Percentiles rank a stretch among this genome's conserved stretches.
phyloP scores from a whole-genome alignment of 2,329 filamentous ascomycete species.

The Alternaria longipes region DNA sequence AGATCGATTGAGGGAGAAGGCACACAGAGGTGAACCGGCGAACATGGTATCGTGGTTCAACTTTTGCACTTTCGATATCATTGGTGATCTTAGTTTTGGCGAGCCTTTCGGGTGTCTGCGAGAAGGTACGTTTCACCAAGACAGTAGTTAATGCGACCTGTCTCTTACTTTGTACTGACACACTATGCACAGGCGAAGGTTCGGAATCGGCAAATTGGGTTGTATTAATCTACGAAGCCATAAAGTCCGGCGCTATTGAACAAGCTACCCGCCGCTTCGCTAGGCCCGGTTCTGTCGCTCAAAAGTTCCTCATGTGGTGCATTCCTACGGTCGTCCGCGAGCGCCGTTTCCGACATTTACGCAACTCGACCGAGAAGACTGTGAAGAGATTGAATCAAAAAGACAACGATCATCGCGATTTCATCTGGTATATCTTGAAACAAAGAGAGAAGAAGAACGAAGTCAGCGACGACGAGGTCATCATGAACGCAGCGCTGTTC shows the following conservation, averaged over 20 bases:
- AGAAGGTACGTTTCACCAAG: slow-evolving; percentile 28
- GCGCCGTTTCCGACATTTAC: slow-evolving; percentile 37
- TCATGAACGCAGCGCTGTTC: slow-evolving; percentile 45
- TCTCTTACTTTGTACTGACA: neutral
- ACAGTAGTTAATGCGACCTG: neutral
- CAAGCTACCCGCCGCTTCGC: slow-evolving; percentile 45
- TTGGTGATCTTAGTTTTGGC: slow-evolving; percentile 45
- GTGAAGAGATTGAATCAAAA: slow-evolving; percentile 36
- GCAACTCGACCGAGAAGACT: slow-evolving; percentile 44
- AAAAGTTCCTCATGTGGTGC: slow-evolving; percentile 42
- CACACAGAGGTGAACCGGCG: slow-evolving; percentile 34
- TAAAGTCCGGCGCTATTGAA: slow-evolving; percentile 46
- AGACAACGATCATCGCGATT: slow-evolving; percentile 46
- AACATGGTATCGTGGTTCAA: slow-evolving; percentile 50
- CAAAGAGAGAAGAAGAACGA: slow-evolving; percentile 48
- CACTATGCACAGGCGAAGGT: slow-evolving; percentile 30
- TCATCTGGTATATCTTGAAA: slow-evolving; percentile 49
- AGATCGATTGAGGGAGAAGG: slow-evolving; percentile 48
- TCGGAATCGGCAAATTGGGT: slow-evolving; percentile 48
- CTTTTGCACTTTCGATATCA: slow-evolving; percentile 47
- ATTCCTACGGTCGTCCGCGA: slow-evolving; percentile 40
- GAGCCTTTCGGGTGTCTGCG: slow-evolving; percentile 45
- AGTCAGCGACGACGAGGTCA: slow-evolving; percentile 43
- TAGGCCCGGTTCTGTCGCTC: slow-evolving; percentile 30
- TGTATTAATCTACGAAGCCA: slow-evolving; percentile 45